Evolutionary conservation across 2,329 filamentous ascomycete genomes (phyloP).

Genomic region (Orbilia brochopaga): DNA sequence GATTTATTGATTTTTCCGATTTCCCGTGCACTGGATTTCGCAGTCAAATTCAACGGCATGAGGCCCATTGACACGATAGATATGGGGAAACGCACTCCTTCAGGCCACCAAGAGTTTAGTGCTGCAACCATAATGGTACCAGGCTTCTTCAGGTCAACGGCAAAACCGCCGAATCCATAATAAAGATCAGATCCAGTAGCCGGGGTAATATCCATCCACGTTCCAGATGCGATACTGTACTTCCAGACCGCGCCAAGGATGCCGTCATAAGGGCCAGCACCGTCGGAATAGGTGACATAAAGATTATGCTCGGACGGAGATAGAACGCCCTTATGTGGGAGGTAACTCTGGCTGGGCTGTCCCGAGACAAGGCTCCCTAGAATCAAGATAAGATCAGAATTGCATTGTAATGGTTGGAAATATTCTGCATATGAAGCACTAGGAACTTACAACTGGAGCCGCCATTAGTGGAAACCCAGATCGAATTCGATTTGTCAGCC

Average conservation of each 20-base stretch:
- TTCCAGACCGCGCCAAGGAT: constrained; percentile 64
- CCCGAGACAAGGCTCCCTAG: constrained; percentile 60
- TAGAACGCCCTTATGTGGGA: constrained; percentile 65
- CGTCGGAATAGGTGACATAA: constrained; percentile 66
- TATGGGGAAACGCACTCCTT: constrained; percentile 63
- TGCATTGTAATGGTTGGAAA: too few relatives aligned
- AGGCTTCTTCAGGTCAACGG: constrained; percentile 64
- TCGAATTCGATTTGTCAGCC: constrained; percentile 62
- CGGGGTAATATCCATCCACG: constrained; percentile 67
- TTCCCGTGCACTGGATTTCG: too few relatives aligned
- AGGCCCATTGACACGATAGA: too few relatives aligned
- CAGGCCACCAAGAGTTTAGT: constrained; percentile 68
- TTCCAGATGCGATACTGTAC: constrained; percentile 62
- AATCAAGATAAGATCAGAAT: not conserved
- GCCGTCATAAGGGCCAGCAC: constrained; percentile 66
- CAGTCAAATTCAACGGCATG: too few relatives aligned
- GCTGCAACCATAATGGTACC: constrained; percentile 66
- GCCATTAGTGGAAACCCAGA: constrained; percentile 65
- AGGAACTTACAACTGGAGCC: constrained; percentile 61
- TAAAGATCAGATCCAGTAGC: constrained; percentile 56
- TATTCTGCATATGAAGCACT: too few relatives aligned
- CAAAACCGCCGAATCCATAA: constrained; percentile 66
- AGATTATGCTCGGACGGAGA: constrained; percentile 63
- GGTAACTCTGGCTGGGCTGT: constrained; percentile 62
- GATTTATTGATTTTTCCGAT: too few relatives aligned